Evolutionary conservation across 179 eudicot genomes (phyloP), one percentile per base, ranked within the genome.

Genomic region (Camellia oleifera): DNA sequence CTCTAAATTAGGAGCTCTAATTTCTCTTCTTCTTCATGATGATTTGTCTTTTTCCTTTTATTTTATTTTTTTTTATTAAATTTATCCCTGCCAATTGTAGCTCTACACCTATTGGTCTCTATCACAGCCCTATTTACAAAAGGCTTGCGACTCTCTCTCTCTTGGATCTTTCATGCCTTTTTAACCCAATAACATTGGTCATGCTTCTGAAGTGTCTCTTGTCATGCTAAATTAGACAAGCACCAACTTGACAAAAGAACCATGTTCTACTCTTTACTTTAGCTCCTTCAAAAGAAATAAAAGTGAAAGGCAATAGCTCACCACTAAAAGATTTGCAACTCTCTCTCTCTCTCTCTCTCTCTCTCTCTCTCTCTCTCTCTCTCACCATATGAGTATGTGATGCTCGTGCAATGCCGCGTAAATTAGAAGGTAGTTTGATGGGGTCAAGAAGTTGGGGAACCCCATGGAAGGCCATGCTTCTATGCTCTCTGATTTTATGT

Each of bases 341-440:
- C 62, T 9, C 9, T 6, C 66, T 26, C 69, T 20, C 26, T n/a
- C n/a, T n/a, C n/a, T n/a, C n/a, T n/a, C n/a, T n/a, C n/a, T n/a
- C 26, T 62, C 66, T 62, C 66, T 62, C 66, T 62, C 66, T 64
- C 69, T 6, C 69, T 20, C 69, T 72, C 75, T 20, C 61, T 48
- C 54, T 52, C 54, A 1, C 23, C 8, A 17, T 17, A 61, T 5
- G 2, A 3, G 23, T n/a, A 9, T 6, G 45, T 15, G 17, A 0
- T 44, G 76, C 77, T 71, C 77, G 81, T 79, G 81, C 61, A 42
- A 46, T 62, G 77, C 72, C 77, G 82, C 82, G 82, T 72, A n/a
- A 72, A 72, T 64, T 23, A 56, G 77, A 79, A 79, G 82, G 52
- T 63, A 62, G 77, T 17, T 50, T 18, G 15, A 17, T 14, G 12